Conservation (phyloP, 129 eudicot genomes). For the Saposhnikovia divaricata region DNA sequence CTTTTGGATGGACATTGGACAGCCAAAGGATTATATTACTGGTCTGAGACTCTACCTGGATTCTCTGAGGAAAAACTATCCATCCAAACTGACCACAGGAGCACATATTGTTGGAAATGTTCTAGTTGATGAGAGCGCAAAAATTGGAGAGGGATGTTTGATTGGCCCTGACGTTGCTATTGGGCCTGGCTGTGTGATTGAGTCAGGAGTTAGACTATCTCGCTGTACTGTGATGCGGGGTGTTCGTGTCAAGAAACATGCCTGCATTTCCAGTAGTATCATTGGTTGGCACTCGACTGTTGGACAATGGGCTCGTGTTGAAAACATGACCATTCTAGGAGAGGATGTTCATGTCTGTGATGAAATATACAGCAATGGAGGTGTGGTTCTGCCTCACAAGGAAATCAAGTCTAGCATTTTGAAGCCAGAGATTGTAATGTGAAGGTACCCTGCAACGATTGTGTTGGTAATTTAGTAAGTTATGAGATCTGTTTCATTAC, state of each 20-base stretch:
- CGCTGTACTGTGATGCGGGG: constrained; percentile 95
- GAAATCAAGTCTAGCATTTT: constrained; percentile 88
- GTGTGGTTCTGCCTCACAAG: constrained; percentile 92
- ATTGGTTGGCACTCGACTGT: constrained; percentile 97
- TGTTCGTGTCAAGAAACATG: constrained; percentile 81
- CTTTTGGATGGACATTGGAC: constrained; percentile 97
- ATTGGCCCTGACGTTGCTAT: constrained; percentile 95
- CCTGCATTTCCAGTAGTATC: constrained; percentile 75
- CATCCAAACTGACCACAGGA: constrained; percentile 35
- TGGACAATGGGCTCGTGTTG: constrained; percentile 92
- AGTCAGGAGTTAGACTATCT: constrained; percentile 89
- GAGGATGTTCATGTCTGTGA: constrained; percentile 94
- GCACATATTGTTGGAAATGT: constrained; percentile 75
- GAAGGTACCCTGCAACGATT: constrained; percentile 19
- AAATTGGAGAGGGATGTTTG: constrained; percentile 86
- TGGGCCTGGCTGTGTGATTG: constrained; percentile 92
- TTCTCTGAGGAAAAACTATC: constrained; percentile 53
- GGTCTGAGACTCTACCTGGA: constrained; percentile 76
- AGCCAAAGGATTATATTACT: constrained; percentile 80
- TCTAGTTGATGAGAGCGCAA: constrained; percentile 73
- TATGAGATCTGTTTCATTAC: not conserved
- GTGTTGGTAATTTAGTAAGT: constrained; percentile 19
- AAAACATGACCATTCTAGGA: constrained; percentile 91
- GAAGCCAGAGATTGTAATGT: constrained; percentile 98
- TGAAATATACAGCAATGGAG: constrained; percentile 89